These are phyloP conservation scores for Lactifluus pinguis DNA, from an alignment of 768 basidiomycete species.

Conservation along the genomic window DNA sequence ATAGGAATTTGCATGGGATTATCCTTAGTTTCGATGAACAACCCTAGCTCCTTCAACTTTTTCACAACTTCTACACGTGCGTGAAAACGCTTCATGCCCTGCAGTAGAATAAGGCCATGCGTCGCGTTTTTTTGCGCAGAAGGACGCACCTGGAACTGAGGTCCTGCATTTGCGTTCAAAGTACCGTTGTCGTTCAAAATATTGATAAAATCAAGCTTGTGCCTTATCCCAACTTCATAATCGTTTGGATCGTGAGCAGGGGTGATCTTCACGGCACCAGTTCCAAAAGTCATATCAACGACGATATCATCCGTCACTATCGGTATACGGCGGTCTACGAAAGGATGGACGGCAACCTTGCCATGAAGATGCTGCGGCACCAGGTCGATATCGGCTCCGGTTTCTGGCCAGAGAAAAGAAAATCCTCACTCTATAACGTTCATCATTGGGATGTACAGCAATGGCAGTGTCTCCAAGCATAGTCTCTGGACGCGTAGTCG, in stretches of 20 bases:
- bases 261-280: slow-evolving; percentile 98
- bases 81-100: slow-evolving; percentile 99
- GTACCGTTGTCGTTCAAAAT: slow-evolving; percentile 97
- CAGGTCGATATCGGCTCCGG: too few species aligned
- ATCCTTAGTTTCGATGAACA: slow-evolving; percentile 87
- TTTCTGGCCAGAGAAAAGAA: not conserved
- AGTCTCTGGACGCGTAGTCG: slow-evolving; percentile 96
- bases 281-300: slow-evolving; percentile 93
- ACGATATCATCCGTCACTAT: slow-evolving; percentile 78
- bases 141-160: slow-evolving; percentile 51
- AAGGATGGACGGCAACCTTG: slow-evolving; percentile 85
- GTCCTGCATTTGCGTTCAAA: slow-evolving; percentile 82
- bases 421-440: slow-evolving; percentile 64
- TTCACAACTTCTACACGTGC: slow-evolving; percentile 77
- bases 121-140: not conserved
- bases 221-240: slow-evolving; percentile 86
- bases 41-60: slow-evolving; percentile 70
- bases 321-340: slow-evolving; percentile 76
- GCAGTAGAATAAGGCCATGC: not conserved
- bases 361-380: slow-evolving; percentile 73
- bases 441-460: slow-evolving; percentile 91
- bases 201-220: slow-evolving; percentile 86
- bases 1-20: slow-evolving; percentile 97
- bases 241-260: slow-evolving; percentile 97
- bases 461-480: slow-evolving; percentile 98